Evolutionary conservation across 2,329 filamentous ascomycete species (phyloP).

Genomic region (Penicillium hordei): DNA sequence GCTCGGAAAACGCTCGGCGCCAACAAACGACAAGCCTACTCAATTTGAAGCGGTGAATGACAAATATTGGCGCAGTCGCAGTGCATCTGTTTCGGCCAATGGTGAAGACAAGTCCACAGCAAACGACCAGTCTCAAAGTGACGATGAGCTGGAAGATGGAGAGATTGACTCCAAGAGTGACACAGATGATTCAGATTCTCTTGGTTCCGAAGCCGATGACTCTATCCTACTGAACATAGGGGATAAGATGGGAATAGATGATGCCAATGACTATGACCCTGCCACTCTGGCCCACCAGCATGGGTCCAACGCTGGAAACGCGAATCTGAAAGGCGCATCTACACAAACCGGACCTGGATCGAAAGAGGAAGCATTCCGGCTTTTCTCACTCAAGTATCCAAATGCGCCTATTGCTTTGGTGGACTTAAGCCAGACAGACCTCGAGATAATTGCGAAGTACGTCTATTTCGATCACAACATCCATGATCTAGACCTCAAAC

Average conservation of each 20-base stretch:
- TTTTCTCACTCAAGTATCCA: constrained; percentile 37
- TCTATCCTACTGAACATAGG: constrained; percentile 47
- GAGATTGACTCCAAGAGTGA: constrained; percentile 33
- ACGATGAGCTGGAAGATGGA: constrained; percentile 28
- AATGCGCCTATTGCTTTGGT: constrained; percentile 35
- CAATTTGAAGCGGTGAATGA: constrained; percentile 40
- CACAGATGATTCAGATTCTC: constrained; percentile 33
- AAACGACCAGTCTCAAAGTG: background rate
- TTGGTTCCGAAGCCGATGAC: constrained; percentile 41
- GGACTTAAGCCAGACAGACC: constrained; percentile 41
- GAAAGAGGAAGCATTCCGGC: constrained; percentile 38
- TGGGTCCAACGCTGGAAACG: constrained; percentile 8
- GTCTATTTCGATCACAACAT: constrained; percentile 42
- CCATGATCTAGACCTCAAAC: constrained; percentile 41
- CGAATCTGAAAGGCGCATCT: constrained; percentile 5
- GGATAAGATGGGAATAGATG: constrained; percentile 14
- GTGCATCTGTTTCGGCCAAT: constrained; percentile 28
- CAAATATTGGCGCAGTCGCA: constrained; percentile 40
- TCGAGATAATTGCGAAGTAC: constrained; percentile 42
- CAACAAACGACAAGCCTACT: constrained; percentile 13
- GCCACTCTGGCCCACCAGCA: constrained; percentile 17
- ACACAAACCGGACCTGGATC: constrained; percentile 14
- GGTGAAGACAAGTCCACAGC: constrained; percentile 1
- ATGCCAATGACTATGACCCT: constrained; percentile 26
- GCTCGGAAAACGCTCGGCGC: constrained; percentile 33